These are phyloP conservation scores for Geotrichum cucujoidarum DNA, from an alignment of 1,139 yeast species.

Conservation along the genomic window DNA sequence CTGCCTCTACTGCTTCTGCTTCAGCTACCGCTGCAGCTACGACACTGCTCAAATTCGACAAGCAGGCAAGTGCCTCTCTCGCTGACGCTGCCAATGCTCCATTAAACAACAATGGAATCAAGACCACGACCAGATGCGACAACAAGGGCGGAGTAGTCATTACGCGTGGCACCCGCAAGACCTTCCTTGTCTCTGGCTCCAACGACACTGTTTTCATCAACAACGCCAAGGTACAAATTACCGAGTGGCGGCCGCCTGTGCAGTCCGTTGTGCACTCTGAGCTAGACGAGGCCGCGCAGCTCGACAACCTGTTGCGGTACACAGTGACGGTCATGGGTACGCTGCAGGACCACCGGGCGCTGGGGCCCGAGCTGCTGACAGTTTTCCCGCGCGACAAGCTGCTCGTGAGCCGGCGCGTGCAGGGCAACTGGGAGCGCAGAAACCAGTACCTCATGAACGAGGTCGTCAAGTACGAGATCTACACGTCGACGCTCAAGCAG, in stretches of 20 bases:
- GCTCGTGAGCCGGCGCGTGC: constrained; percentile 30
- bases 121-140: background rate
- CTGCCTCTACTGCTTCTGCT: constrained; percentile 10
- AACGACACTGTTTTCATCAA: constrained; percentile 28
- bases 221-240: constrained; percentile 26
- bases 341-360: constrained; percentile 30
- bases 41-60: constrained; percentile 1
- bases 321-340: constrained; percentile 25
- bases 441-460: constrained; percentile 33
- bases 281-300: constrained; percentile 30
- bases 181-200: constrained; percentile 21
- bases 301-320: constrained; percentile 27
- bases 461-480: constrained; percentile 33
- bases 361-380: constrained; percentile 17
- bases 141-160: constrained; percentile 6
- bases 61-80: background rate
- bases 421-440: constrained; percentile 35
- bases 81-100: background rate
- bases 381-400: constrained; percentile 6
- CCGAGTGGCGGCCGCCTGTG: constrained; percentile 35
- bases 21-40: constrained; percentile 14
- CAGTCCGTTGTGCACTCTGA: constrained; percentile 29
- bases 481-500: constrained; percentile 31
- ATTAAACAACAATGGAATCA: background rate
- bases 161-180: constrained; percentile 9